Percentiles rank a stretch among this genome's conserved stretches.
phyloP scores from a whole-genome alignment of 164 flowering plant genomes.

The Magnolia kwangsiensis region DNA sequence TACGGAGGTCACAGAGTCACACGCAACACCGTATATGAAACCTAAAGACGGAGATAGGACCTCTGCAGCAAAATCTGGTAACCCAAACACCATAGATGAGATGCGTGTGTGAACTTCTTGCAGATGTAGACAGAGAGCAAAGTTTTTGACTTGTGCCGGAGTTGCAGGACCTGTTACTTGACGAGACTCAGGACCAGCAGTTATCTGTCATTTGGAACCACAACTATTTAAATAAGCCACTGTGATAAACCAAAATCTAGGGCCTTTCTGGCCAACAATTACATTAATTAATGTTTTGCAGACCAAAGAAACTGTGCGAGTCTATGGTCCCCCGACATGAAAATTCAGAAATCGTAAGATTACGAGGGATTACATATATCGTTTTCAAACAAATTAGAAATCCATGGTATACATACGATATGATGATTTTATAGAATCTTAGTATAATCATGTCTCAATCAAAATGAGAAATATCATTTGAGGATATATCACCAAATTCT shows the following conservation, averaged over 20 bases:
- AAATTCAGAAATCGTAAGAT: too few relatives aligned
- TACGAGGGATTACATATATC: background rate
- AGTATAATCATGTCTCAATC: background rate
- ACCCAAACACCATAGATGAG: slow-evolving; percentile 46
- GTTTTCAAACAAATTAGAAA: background rate
- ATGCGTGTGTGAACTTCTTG: slow-evolving; percentile 82
- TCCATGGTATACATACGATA: background rate
- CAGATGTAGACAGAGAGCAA: slow-evolving; percentile 77
- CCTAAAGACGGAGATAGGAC: slow-evolving; percentile 75
- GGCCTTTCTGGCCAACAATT: background rate
- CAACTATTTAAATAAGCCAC: background rate
- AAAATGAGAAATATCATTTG: background rate
- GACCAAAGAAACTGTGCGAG: too few relatives aligned
- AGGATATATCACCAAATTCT: background rate
- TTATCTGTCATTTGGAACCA: slow-evolving; percentile 48
- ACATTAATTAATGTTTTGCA: background rate
- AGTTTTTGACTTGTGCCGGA: slow-evolving; percentile 78
- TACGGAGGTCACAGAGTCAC: slow-evolving; percentile 77
- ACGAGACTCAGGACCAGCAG: slow-evolving; percentile 92
- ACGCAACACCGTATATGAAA: slow-evolving; percentile 74
- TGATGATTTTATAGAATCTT: background rate
- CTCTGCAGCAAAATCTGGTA: slow-evolving; percentile 74
- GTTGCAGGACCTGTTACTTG: slow-evolving; percentile 87
- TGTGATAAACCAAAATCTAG: background rate
- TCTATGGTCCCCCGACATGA: too few relatives aligned